phyloP scores from a whole-genome alignment of 768 basidiomycete genomes.

The Grammothele lineata region DNA sequence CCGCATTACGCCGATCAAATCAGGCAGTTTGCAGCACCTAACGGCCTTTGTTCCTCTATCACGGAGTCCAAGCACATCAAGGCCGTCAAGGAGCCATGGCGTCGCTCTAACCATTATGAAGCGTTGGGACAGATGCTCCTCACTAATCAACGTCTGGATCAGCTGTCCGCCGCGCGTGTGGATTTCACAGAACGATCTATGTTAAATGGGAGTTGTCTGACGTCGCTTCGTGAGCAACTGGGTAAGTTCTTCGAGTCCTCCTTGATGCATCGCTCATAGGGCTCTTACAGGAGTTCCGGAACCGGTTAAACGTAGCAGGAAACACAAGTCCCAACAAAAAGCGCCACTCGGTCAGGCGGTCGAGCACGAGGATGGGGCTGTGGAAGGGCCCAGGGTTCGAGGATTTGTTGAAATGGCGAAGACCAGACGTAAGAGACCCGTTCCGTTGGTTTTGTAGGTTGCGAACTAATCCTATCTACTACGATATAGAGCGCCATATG shows the following conservation, averaged over 20 bases:
- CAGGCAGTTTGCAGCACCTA: slow-evolving; percentile 18
- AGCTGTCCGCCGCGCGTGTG: slow-evolving; percentile 14
- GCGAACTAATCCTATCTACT: too few species aligned
- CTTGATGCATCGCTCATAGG: slow-evolving; percentile 11
- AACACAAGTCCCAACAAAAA: too few species aligned
- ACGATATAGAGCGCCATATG: too few species aligned
- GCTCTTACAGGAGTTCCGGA: too few species aligned
- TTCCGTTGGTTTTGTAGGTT: slow-evolving; percentile 20
- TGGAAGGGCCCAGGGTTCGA: too few species aligned
- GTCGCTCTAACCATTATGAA: slow-evolving; percentile 14
- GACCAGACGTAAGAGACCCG: not conserved
- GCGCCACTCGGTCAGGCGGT: too few species aligned
- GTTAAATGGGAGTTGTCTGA: too few species aligned
- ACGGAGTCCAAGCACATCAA: slow-evolving; percentile 24
- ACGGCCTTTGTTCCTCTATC: slow-evolving; percentile 24
- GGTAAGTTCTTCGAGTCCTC: slow-evolving; percentile 11
- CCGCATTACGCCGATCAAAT: slow-evolving; percentile 16
- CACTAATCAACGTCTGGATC: slow-evolving; percentile 19
- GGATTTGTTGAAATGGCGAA: too few species aligned
- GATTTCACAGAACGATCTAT: slow-evolving; percentile 21
- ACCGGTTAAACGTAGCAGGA: too few species aligned
- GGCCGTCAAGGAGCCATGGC: slow-evolving; percentile 23
- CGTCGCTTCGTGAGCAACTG: slow-evolving; percentile 15
- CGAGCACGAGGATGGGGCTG: not conserved
- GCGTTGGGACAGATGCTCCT: slow-evolving; percentile 22